Conservation (phyloP, 805 yeast genomes). For the Cyberlindnera suaveolens region DNA sequence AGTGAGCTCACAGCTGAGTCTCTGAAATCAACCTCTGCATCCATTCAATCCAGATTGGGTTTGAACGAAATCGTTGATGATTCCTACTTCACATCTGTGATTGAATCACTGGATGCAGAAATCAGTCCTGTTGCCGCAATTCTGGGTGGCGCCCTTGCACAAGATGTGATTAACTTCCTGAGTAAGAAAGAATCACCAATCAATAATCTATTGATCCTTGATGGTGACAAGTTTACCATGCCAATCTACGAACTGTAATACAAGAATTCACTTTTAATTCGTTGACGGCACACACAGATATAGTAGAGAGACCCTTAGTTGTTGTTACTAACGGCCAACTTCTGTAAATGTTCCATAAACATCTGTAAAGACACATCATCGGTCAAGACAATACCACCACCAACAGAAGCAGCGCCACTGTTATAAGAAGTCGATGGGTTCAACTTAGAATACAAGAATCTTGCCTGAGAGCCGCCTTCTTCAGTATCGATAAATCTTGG, state of each 20-base stretch:
- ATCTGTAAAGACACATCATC: slow-evolving; percentile 95
- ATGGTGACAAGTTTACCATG: slow-evolving; percentile 65
- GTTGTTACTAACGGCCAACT: slow-evolving; percentile 59
- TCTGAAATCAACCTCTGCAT: slow-evolving; percentile 26
- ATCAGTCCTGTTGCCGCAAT: slow-evolving; percentile 82
- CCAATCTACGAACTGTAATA: slow-evolving; percentile 58
- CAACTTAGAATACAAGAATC: slow-evolving; percentile 90
- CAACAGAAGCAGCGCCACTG: slow-evolving; percentile 39
- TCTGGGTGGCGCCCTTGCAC: slow-evolving; percentile 84
- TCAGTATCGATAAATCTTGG: slow-evolving; percentile 97
- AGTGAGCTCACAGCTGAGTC: slow-evolving; percentile 20
- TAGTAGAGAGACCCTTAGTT: background rate
- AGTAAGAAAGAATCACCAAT: slow-evolving; percentile 75
- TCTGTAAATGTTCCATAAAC: slow-evolving; percentile 91
- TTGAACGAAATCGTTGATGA: slow-evolving; percentile 36
- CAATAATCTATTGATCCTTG: slow-evolving; percentile 73
- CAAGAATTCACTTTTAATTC: background rate
- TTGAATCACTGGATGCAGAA: slow-evolving; percentile 51
- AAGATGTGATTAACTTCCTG: slow-evolving; percentile 79
- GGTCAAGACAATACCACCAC: slow-evolving; percentile 82
- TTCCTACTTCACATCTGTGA: slow-evolving; percentile 34
- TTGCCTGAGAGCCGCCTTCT: slow-evolving; percentile 97
- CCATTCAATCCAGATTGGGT: slow-evolving; percentile 33
- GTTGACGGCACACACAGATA: too few relatives aligned
- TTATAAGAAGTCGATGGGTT: slow-evolving; percentile 88